Evolutionary conservation across 768 basidiomycete species (phyloP).

Genomic region (Trametes villosa): DNA sequence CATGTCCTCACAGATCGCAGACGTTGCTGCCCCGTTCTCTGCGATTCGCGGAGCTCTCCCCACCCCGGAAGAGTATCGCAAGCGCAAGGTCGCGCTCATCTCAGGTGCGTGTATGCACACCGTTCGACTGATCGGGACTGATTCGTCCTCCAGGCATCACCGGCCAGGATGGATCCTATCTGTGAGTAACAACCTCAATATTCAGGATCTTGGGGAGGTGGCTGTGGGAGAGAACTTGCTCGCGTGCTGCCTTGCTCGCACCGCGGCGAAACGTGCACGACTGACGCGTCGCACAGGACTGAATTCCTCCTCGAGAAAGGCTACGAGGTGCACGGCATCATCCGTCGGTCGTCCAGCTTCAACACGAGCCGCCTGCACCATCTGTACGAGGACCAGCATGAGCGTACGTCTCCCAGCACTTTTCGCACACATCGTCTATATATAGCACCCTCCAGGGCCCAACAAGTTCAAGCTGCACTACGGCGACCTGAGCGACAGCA

Average conservation of each 20-base stretch:
- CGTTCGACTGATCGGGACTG: conserved; percentile 13
- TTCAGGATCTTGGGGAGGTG: not conserved
- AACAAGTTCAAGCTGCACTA: conserved; percentile 86
- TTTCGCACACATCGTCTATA: not conserved
- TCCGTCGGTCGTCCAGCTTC: conserved; percentile 96
- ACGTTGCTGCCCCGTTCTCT: conserved; percentile 36
- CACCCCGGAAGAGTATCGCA: conserved; percentile 79
- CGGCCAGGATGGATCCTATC: conserved; percentile 94
- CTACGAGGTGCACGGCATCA: conserved; percentile 93
- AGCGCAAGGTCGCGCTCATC: conserved; percentile 92
- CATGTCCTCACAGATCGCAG: conserved; percentile 44
- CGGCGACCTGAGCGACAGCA: conserved; percentile 93
- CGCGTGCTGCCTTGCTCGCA: too few species aligned
- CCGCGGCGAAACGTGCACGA: not conserved
- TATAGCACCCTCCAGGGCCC: conserved; percentile 49
- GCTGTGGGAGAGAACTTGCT: not conserved
- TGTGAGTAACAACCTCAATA: conserved; percentile 54
- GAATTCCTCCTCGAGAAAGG: conserved; percentile 86
- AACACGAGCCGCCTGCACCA: conserved; percentile 96
- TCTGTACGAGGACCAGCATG: conserved; percentile 91
- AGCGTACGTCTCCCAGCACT: conserved; percentile 57
- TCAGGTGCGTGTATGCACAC: conserved; percentile 57
- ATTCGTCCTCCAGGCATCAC: conserved; percentile 71
- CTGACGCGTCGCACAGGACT: conserved; percentile 51
- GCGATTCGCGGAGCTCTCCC: conserved; percentile 57